Percentiles rank a stretch among this genome's conserved stretches.
Conservation (phyloP, 225 moss, liverwort and hornwort species). For the Asterella californica region DNA sequence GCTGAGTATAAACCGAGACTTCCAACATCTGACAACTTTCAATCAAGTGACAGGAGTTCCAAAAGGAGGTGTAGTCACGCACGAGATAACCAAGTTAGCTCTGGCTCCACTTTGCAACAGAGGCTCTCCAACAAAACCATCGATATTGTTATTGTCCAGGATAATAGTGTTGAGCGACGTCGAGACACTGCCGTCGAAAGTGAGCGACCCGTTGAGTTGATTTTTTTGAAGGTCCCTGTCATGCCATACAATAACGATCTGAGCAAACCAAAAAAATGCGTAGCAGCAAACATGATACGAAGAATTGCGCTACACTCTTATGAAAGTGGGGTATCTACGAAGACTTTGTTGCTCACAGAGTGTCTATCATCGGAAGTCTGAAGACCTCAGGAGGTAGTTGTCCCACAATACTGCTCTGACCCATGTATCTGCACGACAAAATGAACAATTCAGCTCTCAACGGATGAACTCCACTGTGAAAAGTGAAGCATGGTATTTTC, state of each 20-base stretch:
- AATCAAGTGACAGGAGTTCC: not conserved
- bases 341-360: conserved; percentile 10
- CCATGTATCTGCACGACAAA: not conserved
- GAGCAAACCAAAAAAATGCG: not conserved
- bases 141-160: conserved; percentile 42
- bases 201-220: conserved; percentile 50
- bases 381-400: not conserved
- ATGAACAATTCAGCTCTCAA: not conserved
- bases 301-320: not conserved
- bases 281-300: not conserved
- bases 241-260: not conserved
- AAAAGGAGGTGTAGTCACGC: not conserved
- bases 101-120: not conserved
- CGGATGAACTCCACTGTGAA: not conserved
- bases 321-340: not conserved
- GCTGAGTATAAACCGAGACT: not conserved
- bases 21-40: not conserved
- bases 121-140: conserved; percentile 9
- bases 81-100: not conserved
- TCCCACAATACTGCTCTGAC: not conserved
- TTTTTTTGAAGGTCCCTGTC: conserved; percentile 61
- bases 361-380: not conserved
- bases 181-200: conserved; percentile 8
- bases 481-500: not conserved
- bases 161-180: not conserved